A percentile compares a stretch with the other conserved stretches of the same genome.
Evolutionary conservation across 2,329 filamentous ascomycete genomes (phyloP).

Genomic region (Ophiostoma ulmi): DNA sequence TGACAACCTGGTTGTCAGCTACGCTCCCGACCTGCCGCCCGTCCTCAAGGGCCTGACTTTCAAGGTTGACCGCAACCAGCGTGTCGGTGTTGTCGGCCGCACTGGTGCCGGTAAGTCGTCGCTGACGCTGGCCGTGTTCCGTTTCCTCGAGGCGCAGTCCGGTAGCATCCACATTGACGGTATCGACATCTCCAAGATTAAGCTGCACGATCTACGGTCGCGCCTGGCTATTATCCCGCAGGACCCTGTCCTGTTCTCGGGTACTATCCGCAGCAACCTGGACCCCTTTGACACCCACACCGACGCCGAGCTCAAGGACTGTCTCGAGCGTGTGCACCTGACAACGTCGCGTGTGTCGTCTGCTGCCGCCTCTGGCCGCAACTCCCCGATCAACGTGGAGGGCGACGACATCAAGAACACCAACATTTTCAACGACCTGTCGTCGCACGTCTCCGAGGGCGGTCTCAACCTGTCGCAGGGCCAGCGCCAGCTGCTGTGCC

Average conservation of each 20-base stretch:
- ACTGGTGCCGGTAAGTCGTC: slow-evolving; percentile 76
- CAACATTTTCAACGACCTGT: slow-evolving; percentile 61
- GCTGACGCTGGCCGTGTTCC: slow-evolving; percentile 69
- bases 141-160: slow-evolving; percentile 64
- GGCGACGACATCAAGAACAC: slow-evolving; percentile 42
- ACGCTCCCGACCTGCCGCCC: slow-evolving; percentile 65
- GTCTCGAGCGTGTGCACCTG: slow-evolving; percentile 66
- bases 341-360: slow-evolving; percentile 33
- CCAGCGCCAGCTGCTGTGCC: slow-evolving; percentile 69
- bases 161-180: slow-evolving; percentile 68
- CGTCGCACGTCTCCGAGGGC: slow-evolving; percentile 62
- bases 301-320: slow-evolving; percentile 64
- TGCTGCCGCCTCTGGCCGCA: slow-evolving; percentile 36
- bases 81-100: slow-evolving; percentile 70
- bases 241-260: slow-evolving; percentile 76
- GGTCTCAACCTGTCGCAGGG: slow-evolving; percentile 71
- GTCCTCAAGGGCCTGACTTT: slow-evolving; percentile 68
- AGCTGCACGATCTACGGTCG: slow-evolving; percentile 64
- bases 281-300: slow-evolving; percentile 69
- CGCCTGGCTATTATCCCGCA: slow-evolving; percentile 74
- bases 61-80: slow-evolving; percentile 59
- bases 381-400: slow-evolving; percentile 34
- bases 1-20: slow-evolving; percentile 64
- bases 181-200: slow-evolving; percentile 66
- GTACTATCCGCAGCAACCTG: slow-evolving; percentile 69